Base-by-base conservation (phyloP, 75 land plant genomes). In the Adiantum capillusveneris region DNA sequence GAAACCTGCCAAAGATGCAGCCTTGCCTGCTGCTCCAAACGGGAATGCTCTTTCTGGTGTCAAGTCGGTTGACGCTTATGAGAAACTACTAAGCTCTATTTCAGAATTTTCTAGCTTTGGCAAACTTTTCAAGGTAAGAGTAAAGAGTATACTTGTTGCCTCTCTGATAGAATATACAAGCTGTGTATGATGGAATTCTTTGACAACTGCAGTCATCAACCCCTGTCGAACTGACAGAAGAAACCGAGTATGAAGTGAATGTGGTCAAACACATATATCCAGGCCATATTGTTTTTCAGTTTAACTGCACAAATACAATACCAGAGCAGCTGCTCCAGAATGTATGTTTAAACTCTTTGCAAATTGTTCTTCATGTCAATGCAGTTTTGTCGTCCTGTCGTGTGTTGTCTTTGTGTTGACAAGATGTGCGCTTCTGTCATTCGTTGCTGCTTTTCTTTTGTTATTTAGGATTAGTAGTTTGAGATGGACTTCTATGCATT, bases 291-390 rank as follows among this genome's bases (percentile, higher is more conserved):
- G 98, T 93, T 39, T 76, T 93, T 59, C 94, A 93, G 70, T 93
- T 76, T 74, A 93, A 88, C 75, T 89, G 95, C 70, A 93, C 98
- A 22, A 93, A 93, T 62, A 93, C 98, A 57, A 83, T 93, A 7
- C 84, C 90, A 14, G 90, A 85, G 65, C 90, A 85, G 65, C 68
- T 85, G 17, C 67, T 93, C 31, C 90, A 89, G 75, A 68, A 93
- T 60, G 98, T 89, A 77, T 67, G 52, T 44, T 9, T 36, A 43
- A 7, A 18, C 12, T 29, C 49, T 20, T 46, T 17, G 31, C 57
- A 19, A 19, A 34, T 34, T 9, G 3, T 9, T 34, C 37, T 34
- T 34, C 37, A 34, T 34, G 9, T 34, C n/a, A n/a, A n/a, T n/a
- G n/a, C n/a, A n/a, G n/a, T n/a, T n/a, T n/a, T n/a, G n/a, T n/a